A percentile compares a stretch with the other conserved stretches of the same genome.
phyloP scores from a whole-genome alignment of 1,284 basidiomycete species.

The Irpex rosettiformis region DNA sequence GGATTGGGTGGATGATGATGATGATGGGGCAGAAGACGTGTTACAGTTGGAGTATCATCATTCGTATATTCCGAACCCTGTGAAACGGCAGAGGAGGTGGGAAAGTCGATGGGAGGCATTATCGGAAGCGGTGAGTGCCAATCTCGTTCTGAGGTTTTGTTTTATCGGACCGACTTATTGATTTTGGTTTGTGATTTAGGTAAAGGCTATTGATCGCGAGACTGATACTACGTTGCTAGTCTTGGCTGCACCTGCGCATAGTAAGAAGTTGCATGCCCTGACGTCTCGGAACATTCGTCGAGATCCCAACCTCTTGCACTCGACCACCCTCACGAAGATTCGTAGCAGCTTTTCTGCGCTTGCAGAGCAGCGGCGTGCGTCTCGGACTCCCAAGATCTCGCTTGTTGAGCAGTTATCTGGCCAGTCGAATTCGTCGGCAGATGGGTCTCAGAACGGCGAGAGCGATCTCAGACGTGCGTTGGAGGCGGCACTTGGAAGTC shows the following conservation, averaged over 20 bases:
- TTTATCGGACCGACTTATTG: conserved; percentile 10
- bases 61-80: conserved; percentile 57
- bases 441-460: conserved; percentile 56
- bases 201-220: conserved; percentile 73
- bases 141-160: neutral
- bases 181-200: conserved; percentile 38
- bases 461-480: conserved; percentile 62
- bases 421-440: conserved; percentile 38
- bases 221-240: conserved; percentile 75
- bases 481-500: conserved; percentile 60
- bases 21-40: conserved; percentile 64
- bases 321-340: conserved; percentile 46
- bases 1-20: conserved; percentile 76
- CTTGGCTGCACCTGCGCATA: conserved; percentile 69
- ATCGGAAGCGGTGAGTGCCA: conserved; percentile 57
- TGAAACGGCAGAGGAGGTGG: conserved; percentile 67
- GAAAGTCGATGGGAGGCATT: conserved; percentile 71
- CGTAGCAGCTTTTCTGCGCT: conserved; percentile 56
- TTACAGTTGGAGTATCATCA: conserved; percentile 76
- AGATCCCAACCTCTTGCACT: conserved; percentile 41
- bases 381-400: conserved; percentile 47
- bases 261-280: conserved; percentile 56
- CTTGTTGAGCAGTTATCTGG: conserved; percentile 52
- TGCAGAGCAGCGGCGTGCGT: conserved; percentile 50
- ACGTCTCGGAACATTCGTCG: conserved; percentile 67